Evolutionary conservation across 2,329 filamentous ascomycete genomes (phyloP), one percentile per base, ranked within the genome.

Genomic region (Alternaria sp.): DNA sequence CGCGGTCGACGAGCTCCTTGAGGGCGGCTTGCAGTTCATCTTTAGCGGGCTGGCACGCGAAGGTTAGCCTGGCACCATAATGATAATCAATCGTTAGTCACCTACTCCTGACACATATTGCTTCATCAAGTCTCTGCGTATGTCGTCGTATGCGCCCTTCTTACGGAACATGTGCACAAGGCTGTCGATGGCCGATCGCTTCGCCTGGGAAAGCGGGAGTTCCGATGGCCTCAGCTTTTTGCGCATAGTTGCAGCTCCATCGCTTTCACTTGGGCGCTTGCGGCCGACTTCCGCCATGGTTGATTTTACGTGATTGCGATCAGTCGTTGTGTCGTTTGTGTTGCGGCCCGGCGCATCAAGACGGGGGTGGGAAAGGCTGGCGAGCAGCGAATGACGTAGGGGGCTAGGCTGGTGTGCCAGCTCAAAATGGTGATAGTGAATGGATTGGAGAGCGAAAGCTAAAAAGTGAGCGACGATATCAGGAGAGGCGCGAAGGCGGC

Each of bases 151-250:
- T 61, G 91, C 91, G 64, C 92, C 92, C 79, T 93, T 93, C 82
- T 94, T 95, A 81, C 94, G 94, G 82, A 94, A 95, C 11, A 87
- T 90, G 75, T 92, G 90, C n/a, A 91, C 87, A 21, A 95, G 85
- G 15, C 85, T 87, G 71, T 94, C 91, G 60, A 95, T 93, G 2
- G 90, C 89, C 2, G 87, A 86, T 67, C 91, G 86, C 56, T 92
- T 92, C n/a, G 88, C 86, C 4, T 90, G 90, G 6, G 91, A 87
- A 19, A 94, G 81, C 2, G 92, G 92, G 17, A 95, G 84, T 70
- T 95, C 92, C 0, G 90, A 90, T 4, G 91, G 87, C 78, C 93
- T 93, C 77, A 90, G 88, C 73, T 88, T 91, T 70, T 85, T 86
- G 69, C 83, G 82, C 44, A 79, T 70, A 36, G 77, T 62, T 10